These are phyloP conservation scores for Claviceps sp. DNA, from an alignment of 2,329 filamentous ascomycete species.

Conservation along the genomic window DNA sequence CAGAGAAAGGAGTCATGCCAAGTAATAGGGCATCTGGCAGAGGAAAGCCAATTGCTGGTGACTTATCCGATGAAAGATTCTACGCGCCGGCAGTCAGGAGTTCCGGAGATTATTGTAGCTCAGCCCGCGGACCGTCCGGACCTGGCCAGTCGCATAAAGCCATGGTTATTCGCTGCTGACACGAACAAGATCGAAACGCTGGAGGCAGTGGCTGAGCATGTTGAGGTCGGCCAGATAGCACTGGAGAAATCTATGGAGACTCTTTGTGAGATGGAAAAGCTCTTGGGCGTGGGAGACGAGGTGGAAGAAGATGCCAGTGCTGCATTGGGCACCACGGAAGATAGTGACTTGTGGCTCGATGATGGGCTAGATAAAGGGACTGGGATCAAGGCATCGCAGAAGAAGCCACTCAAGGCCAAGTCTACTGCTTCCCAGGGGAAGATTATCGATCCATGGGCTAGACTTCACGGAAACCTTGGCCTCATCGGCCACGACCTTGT, in stretches of 20 bases:
- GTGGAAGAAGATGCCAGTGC: conserved; percentile 11
- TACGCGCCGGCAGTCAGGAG: conserved; percentile 23
- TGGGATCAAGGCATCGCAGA: neutral
- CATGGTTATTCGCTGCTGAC: conserved; percentile 48
- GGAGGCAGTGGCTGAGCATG: conserved; percentile 43
- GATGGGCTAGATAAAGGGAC: conserved; percentile 12
- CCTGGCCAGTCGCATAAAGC: conserved; percentile 31
- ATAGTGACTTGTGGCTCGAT: conserved; percentile 22
- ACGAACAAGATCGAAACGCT: conserved; percentile 45
- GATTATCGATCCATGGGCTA: conserved; percentile 33
- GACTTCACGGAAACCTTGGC: conserved; percentile 39
- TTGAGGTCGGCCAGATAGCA: conserved; percentile 44
- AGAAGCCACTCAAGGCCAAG: conserved; percentile 10
- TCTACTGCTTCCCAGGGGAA: conserved; percentile 4
- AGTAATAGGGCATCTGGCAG: conserved; percentile 38
- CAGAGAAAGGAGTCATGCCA: conserved; percentile 38
- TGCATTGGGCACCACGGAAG: conserved; percentile 13
- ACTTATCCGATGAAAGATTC: conserved; percentile 31
- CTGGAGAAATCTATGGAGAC: conserved; percentile 38
- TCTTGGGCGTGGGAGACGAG: conserved; percentile 27
- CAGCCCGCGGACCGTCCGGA: conserved; percentile 24
- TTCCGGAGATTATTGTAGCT: conserved; percentile 29
- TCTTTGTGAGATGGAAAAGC: conserved; percentile 34
- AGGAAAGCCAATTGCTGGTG: conserved; percentile 49
- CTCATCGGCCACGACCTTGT: conserved; percentile 29